Conservation (phyloP, 345 rosid species). For the Atalantia buxifolia region DNA sequence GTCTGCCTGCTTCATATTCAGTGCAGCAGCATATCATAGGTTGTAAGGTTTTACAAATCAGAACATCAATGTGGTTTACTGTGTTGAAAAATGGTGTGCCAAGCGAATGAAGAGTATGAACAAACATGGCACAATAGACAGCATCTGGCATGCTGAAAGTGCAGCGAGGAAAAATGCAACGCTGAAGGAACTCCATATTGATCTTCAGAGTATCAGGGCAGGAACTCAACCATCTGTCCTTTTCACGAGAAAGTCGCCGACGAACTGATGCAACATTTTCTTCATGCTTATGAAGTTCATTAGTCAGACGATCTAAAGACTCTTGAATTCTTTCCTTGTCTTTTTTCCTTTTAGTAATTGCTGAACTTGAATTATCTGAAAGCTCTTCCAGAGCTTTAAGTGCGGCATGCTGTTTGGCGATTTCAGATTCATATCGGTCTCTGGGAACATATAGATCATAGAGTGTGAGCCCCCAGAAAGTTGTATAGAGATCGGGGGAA, state of each 20-base stretch:
- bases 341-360: conserved; percentile 92
- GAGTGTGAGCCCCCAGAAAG: conserved; percentile 96
- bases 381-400: conserved; percentile 95
- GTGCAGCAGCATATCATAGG: conserved; percentile 99
- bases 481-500: conserved; percentile 94
- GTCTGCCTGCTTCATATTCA: conserved; percentile 96
- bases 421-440: conserved; percentile 91
- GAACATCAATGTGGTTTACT: conserved; percentile 96
- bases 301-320: conserved; percentile 82
- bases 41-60: conserved; percentile 94
- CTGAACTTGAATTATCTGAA: conserved; percentile 93
- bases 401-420: conserved; percentile 88
- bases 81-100: conserved; percentile 99
- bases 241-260: conserved; percentile 83
- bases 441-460: conserved; percentile 98
- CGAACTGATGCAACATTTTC: conserved; percentile 93
- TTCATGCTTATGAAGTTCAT: conserved; percentile 89
- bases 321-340: conserved; percentile 99
- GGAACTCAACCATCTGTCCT: conserved; percentile 95
- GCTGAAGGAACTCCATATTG: conserved; percentile 99
- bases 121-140: conserved; percentile 98
- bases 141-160: conserved; percentile 99
- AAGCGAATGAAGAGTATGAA: conserved; percentile 90
- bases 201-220: conserved; percentile 98
- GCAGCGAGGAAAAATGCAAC: conserved; percentile 98